Conservation (phyloP, 805 yeast species). For the Metschnikowia lochheadii region DNA sequence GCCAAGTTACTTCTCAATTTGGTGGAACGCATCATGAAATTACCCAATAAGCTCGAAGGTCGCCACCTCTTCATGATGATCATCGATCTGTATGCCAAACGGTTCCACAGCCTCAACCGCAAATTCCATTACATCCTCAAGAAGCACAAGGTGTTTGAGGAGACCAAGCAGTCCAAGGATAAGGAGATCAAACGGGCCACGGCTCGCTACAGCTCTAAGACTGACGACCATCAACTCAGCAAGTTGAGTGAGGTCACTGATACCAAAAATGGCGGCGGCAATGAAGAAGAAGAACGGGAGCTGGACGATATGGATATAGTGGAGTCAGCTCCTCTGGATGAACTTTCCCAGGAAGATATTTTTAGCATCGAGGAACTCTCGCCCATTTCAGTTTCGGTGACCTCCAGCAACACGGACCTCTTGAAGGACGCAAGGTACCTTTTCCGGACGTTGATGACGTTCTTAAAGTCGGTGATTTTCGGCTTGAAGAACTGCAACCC, state of each 20-base stretch:
- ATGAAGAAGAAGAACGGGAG: not conserved
- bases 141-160: constrained; percentile 53
- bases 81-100: constrained; percentile 79
- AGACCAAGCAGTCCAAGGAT: constrained; percentile 35
- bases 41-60: constrained; percentile 78
- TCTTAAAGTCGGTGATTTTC: constrained; percentile 82
- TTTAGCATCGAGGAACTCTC: constrained; percentile 37
- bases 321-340: constrained; percentile 12
- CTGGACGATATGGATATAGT: constrained; percentile 15
- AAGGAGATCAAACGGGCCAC: constrained; percentile 41
- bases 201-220: constrained; percentile 32
- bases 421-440: constrained; percentile 84
- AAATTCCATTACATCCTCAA: constrained; percentile 63
- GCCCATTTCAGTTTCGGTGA: constrained; percentile 58
- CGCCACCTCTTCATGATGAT: constrained; percentile 81
- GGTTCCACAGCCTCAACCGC: constrained; percentile 72
- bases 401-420: constrained; percentile 51
- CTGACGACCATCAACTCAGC: constrained; percentile 2
- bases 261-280: not conserved
- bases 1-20: constrained; percentile 84
- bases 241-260: not conserved
- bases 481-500: constrained; percentile 90
- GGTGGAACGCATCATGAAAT: constrained; percentile 80
- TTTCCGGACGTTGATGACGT: constrained; percentile 84
- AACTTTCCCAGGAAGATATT: constrained; percentile 17